phyloP scores from a whole-genome alignment of 257 asterid species.

The Verbascum thapsus region DNA sequence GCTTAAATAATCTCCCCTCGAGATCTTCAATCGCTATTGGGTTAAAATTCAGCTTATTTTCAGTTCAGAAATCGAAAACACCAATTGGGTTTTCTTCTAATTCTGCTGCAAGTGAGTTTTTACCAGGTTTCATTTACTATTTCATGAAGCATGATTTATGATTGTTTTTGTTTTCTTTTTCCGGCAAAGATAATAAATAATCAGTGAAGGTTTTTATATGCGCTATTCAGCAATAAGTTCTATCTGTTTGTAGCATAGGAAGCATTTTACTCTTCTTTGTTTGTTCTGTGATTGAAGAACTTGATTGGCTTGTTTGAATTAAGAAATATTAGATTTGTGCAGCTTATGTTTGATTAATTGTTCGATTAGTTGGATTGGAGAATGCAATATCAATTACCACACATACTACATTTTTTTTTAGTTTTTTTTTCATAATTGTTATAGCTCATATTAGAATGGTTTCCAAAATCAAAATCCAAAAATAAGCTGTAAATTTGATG shows the following conservation, averaged over 20 bases:
- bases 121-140: conserved; percentile 2
- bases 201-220: too few relatives aligned
- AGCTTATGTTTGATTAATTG: too few relatives aligned
- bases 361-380: too few relatives aligned
- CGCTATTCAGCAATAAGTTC: too few relatives aligned
- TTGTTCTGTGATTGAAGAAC: not conserved
- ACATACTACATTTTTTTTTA: too few relatives aligned
- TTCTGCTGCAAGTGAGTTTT: conserved; percentile 34
- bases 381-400: too few relatives aligned
- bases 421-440: not conserved
- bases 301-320: not conserved
- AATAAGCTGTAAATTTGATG: too few relatives aligned
- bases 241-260: not conserved
- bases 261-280: not conserved
- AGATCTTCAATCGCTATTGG: conserved; percentile 44
- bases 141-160: conserved; percentile 17
- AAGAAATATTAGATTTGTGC: too few relatives aligned
- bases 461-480: not conserved
- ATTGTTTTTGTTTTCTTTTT: too few relatives aligned
- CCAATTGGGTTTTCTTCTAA: conserved; percentile 27
- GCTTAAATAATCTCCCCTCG: conserved; percentile 23
- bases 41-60: conserved; percentile 1
- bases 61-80: not conserved
- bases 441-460: not conserved
- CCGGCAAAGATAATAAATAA: too few relatives aligned